Conservation (phyloP, 805 yeast genomes). For the Ogataea methanolica region DNA sequence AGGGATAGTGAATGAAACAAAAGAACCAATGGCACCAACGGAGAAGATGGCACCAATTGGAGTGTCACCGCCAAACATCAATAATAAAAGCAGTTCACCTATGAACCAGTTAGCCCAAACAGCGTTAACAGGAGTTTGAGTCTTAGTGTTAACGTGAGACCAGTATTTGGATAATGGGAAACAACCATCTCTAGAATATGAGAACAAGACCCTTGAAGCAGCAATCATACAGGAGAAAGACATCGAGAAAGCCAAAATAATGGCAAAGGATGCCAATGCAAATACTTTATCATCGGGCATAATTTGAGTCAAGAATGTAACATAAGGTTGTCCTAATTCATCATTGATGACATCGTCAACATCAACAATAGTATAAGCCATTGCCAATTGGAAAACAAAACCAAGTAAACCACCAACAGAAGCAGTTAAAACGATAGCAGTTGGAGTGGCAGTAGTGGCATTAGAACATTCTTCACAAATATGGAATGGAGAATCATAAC, state of each 20-base stretch:
- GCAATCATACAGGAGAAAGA: conserved; percentile 55
- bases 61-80: conserved; percentile 58
- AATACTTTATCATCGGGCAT: conserved; percentile 37
- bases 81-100: conserved; percentile 50
- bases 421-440: conserved; percentile 56
- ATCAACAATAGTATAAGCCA: conserved; percentile 56
- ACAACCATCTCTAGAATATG: conserved; percentile 62
- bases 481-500: conserved; percentile 73
- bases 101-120: conserved; percentile 51
- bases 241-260: conserved; percentile 41
- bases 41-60: conserved; percentile 69
- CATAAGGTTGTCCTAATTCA: conserved; percentile 57
- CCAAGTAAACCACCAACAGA: conserved; percentile 52
- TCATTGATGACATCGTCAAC: conserved; percentile 41
- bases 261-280: conserved; percentile 38
- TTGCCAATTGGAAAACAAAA: conserved; percentile 51
- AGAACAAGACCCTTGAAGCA: conserved; percentile 59
- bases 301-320: conserved; percentile 46
- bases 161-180: conserved; percentile 52
- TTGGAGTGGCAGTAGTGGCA: conserved; percentile 60
- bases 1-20: conserved; percentile 60
- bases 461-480: conserved; percentile 67
- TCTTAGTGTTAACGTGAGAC: conserved; percentile 43
- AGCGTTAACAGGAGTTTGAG: conserved; percentile 61
- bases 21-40: conserved; percentile 66